Percentiles rank a stretch among this genome's conserved stretches.
phyloP scores from a whole-genome alignment of 2,329 filamentous ascomycete genomes.

The Dissoconium aciculare region DNA sequence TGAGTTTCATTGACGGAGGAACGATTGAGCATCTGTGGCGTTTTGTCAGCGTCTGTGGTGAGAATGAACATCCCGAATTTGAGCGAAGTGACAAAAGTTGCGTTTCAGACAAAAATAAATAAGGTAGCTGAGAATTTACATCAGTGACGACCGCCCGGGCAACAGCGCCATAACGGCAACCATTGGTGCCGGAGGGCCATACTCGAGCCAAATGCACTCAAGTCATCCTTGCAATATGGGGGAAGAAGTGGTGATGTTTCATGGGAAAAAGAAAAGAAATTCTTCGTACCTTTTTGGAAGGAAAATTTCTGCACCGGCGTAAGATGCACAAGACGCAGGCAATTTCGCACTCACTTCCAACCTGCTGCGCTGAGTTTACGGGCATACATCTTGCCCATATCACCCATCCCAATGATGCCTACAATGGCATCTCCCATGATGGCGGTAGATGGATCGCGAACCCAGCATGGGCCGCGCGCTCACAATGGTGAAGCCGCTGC shows the following conservation, averaged over 20 bases:
- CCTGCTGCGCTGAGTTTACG: slow-evolving; percentile 74
- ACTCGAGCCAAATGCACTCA: slow-evolving; percentile 99
- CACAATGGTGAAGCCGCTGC: too few relatives aligned
- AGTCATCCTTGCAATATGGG: slow-evolving; percentile 67
- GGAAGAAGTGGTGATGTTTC: slow-evolving; percentile 6
- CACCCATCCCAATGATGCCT: slow-evolving; percentile 96
- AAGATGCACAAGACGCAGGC: too few relatives aligned
- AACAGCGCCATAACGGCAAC: slow-evolving; percentile 56
- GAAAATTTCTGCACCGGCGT: too few relatives aligned
- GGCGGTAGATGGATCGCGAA: slow-evolving; percentile 8
- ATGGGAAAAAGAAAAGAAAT: slow-evolving; percentile 9
- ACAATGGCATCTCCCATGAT: slow-evolving; percentile 57
- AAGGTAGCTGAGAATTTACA: slow-evolving; percentile 99
- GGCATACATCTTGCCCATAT: slow-evolving; percentile 99
- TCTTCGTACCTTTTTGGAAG: slow-evolving; percentile 28
- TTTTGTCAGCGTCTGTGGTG: too few relatives aligned
- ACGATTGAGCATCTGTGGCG: too few relatives aligned
- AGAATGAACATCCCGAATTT: too few relatives aligned
- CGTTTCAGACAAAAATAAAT: slow-evolving; percentile 75
- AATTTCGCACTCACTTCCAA: slow-evolving; percentile 85
- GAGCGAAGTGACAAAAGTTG: too few relatives aligned
- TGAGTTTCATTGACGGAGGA: too few relatives aligned
- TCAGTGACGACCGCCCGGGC: slow-evolving; percentile 62
- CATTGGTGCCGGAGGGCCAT: slow-evolving; percentile 51
- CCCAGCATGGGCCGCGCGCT: neutral